Percentiles rank a stretch among this genome's conserved stretches.
Evolutionary conservation across 2,329 filamentous ascomycete species (phyloP).

Genomic region (Juglanconis sp.): DNA sequence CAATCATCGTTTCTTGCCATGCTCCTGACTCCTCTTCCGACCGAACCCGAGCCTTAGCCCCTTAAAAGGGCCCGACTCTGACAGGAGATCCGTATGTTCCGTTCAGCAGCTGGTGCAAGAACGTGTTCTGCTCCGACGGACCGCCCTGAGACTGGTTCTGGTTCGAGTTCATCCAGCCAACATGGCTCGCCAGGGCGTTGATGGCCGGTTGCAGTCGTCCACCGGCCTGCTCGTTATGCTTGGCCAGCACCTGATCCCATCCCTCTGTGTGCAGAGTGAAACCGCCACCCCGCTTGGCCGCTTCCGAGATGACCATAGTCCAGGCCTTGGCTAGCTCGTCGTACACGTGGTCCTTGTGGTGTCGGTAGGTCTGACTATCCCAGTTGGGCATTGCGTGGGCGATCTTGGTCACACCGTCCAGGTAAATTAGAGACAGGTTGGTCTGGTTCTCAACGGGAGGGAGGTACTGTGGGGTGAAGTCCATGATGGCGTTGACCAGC

Average conservation of each 20-base stretch:
- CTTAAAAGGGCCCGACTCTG: constrained; percentile 60
- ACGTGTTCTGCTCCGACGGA: constrained; percentile 49
- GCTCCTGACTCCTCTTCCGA: neutral
- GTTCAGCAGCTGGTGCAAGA: constrained; percentile 60
- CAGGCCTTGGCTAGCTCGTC: constrained; percentile 94
- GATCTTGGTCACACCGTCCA: constrained; percentile 86
- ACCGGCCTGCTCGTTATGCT: constrained; percentile 83
- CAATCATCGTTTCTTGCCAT: neutral
- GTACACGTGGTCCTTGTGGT: constrained; percentile 93
- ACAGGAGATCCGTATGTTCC: constrained; percentile 59
- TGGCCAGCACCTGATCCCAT: constrained; percentile 84
- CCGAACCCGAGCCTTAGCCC: neutral
- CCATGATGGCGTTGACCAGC: constrained; percentile 83
- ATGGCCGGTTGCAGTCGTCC: constrained; percentile 79
- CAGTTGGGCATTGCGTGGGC: constrained; percentile 88
- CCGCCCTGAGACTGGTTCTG: constrained; percentile 22
- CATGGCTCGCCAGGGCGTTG: constrained; percentile 67
- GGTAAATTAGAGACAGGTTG: constrained; percentile 78
- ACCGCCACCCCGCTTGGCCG: constrained; percentile 84
- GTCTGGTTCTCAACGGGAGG: constrained; percentile 85
- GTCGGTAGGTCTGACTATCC: constrained; percentile 82
- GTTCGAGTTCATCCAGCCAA: constrained; percentile 71
- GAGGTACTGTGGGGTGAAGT: constrained; percentile 94
- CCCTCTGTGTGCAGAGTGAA: constrained; percentile 85
- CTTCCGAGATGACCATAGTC: constrained; percentile 86